phyloP scores from a whole-genome alignment of 495 filamentous ascomycete genomes.

The Aspergillus heteromorphus region DNA sequence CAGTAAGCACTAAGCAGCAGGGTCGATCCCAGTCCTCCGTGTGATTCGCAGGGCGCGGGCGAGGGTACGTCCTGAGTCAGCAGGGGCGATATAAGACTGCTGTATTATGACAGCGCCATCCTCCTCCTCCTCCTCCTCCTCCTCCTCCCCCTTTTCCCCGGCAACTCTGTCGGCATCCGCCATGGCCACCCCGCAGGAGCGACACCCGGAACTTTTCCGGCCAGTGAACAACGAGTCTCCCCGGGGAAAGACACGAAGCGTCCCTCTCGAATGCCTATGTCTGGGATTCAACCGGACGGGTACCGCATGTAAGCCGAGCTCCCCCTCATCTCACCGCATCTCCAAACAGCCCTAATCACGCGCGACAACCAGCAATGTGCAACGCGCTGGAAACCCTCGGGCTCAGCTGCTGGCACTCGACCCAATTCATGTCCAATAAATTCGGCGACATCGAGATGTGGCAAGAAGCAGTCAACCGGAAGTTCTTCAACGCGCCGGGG shows the following conservation, averaged over 20 bases:
- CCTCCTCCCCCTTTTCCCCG: not conserved
- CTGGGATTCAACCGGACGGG: conserved; percentile 10
- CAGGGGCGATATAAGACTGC: not conserved
- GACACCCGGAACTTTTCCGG: conserved; percentile 8
- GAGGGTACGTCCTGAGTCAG: not conserved
- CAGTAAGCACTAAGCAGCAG: too few relatives aligned
- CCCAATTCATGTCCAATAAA: conserved; percentile 3
- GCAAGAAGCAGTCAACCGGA: conserved; percentile 5
- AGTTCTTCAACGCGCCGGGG: conserved; percentile 5
- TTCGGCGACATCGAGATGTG: conserved; percentile 8
- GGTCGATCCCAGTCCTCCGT: not conserved
- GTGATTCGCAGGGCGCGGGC: too few relatives aligned
- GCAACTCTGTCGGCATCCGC: not conserved
- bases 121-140: not conserved
- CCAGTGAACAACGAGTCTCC: conserved; percentile 7
- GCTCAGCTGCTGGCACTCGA: conserved; percentile 15
- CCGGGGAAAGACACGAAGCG: conserved; percentile 3
- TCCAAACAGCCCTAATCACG: not conserved
- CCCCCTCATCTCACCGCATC: not conserved
- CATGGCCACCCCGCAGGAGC: conserved; percentile 5
- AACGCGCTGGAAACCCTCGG: conserved; percentile 17
- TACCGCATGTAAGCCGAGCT: conserved; percentile 4
- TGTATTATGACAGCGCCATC: too few relatives aligned
- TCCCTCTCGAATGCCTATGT: conserved; percentile 7
- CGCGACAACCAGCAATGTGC: conserved; percentile 14